These are phyloP conservation scores for Boletus smithii DNA, from an alignment of 1,284 basidiomycete species.

Conservation along the genomic window DNA sequence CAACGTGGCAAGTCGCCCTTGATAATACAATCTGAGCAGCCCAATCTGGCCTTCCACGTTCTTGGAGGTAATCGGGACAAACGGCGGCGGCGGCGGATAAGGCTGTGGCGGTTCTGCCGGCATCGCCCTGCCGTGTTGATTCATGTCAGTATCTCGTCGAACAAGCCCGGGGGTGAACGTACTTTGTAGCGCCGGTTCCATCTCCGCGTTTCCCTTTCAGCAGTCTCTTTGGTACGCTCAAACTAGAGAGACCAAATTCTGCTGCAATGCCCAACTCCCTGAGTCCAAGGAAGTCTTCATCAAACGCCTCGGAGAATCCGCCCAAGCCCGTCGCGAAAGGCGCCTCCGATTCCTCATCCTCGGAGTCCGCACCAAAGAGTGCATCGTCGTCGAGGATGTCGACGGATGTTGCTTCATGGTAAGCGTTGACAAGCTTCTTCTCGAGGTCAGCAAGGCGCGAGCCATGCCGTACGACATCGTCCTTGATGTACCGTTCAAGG, in stretches of 20 bases:
- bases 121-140: slow-evolving; percentile 46
- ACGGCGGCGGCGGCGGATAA: slow-evolving; percentile 80
- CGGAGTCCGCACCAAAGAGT: slow-evolving; percentile 65
- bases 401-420: slow-evolving; percentile 71
- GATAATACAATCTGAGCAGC: slow-evolving; percentile 77
- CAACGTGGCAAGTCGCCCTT: slow-evolving; percentile 50
- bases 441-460: slow-evolving; percentile 74
- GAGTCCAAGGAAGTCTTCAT: slow-evolving; percentile 92
- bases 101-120: slow-evolving; percentile 79
- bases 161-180: slow-evolving; percentile 28
- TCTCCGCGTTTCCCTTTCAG: slow-evolving; percentile 63
- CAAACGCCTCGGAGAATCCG: slow-evolving; percentile 85
- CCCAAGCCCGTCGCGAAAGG: slow-evolving; percentile 69
- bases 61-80: slow-evolving; percentile 63
- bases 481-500: slow-evolving; percentile 83
- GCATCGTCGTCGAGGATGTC: slow-evolving; percentile 75
- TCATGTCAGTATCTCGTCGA: slow-evolving; percentile 6
- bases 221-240: slow-evolving; percentile 77
- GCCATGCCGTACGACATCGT: slow-evolving; percentile 86
- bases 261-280: slow-evolving; percentile 85
- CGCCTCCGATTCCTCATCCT: slow-evolving; percentile 75
- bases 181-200: slow-evolving; percentile 44
- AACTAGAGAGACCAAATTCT: slow-evolving; percentile 78
- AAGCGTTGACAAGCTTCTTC: slow-evolving; percentile 80
- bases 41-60: slow-evolving; percentile 80